These are phyloP conservation scores for Colletotrichum ledebouriae DNA, from an alignment of 2,329 filamentous ascomycete genomes.

Conservation along the genomic window DNA sequence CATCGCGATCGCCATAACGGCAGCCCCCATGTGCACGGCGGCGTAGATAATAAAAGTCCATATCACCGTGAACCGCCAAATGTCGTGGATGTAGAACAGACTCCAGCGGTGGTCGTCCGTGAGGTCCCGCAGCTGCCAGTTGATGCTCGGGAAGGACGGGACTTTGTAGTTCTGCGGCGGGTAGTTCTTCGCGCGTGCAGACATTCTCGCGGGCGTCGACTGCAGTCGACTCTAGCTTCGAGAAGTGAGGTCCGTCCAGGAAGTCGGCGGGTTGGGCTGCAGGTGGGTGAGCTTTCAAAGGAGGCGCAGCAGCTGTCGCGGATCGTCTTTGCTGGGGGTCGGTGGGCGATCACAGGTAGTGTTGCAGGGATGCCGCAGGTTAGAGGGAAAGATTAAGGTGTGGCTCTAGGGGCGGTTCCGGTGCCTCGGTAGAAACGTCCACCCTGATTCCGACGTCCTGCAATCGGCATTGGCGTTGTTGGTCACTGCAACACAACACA, in stretches of 20 bases:
- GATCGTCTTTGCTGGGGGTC: slow-evolving; percentile 32
- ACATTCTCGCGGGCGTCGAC: slow-evolving; percentile 7
- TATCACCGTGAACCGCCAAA: slow-evolving; percentile 88
- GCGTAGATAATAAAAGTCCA: slow-evolving; percentile 89
- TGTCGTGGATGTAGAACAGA: slow-evolving; percentile 81
- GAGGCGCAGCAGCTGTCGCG: slow-evolving; percentile 23
- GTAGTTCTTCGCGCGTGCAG: slow-evolving; percentile 44
- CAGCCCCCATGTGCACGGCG: slow-evolving; percentile 79
- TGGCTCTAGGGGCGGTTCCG: slow-evolving; percentile 39
- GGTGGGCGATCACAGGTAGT: slow-evolving; percentile 19
- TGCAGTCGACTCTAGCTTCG: background rate
- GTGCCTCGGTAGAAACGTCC: slow-evolving; percentile 49
- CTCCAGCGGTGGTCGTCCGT: slow-evolving; percentile 61
- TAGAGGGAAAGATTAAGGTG: slow-evolving; percentile 24
- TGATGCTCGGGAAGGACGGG: slow-evolving; percentile 85
- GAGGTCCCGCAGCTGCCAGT: slow-evolving; percentile 73
- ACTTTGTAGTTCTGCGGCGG: slow-evolving; percentile 70
- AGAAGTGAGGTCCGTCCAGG: slow-evolving; percentile 13
- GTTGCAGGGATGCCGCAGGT: slow-evolving; percentile 38
- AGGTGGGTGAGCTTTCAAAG: slow-evolving; percentile 11
- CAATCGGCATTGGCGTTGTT: slow-evolving; percentile 21
- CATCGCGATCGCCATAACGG: slow-evolving; percentile 78
- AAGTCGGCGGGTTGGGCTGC: slow-evolving; percentile 33
- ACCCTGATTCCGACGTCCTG: slow-evolving; percentile 29
- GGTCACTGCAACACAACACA: slow-evolving; percentile 18